phyloP scores from a whole-genome alignment of 768 basidiomycete genomes.

The Amanita thiersii region DNA sequence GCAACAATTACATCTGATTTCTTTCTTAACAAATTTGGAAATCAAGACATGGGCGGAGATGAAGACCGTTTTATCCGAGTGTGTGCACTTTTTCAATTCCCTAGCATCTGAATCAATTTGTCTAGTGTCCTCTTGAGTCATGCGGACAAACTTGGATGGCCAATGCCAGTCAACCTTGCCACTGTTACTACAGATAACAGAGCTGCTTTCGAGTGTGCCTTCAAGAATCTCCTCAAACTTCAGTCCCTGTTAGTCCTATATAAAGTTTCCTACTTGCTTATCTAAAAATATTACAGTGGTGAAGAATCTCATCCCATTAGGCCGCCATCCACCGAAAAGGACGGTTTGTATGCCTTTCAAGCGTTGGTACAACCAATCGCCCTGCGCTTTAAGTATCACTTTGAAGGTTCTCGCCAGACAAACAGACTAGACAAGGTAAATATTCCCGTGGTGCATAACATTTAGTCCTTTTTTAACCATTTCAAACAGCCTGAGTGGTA shows the following conservation, averaged over 20 bases:
- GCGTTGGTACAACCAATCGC: constrained; percentile 78
- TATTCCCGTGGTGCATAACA: neutral
- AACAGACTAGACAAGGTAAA: constrained; percentile 88
- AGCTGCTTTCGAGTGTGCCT: constrained; percentile 65
- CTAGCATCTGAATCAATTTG: constrained; percentile 9
- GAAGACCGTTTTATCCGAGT: constrained; percentile 58
- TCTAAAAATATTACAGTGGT: constrained; percentile 31
- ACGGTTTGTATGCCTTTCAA: constrained; percentile 76
- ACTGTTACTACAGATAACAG: constrained; percentile 41
- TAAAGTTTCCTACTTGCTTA: neutral
- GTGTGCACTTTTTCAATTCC: constrained; percentile 17
- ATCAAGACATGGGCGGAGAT: constrained; percentile 75
- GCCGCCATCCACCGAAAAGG: constrained; percentile 26
- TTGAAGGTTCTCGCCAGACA: constrained; percentile 79
- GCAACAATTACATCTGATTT: constrained; percentile 49
- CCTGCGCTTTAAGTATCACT: constrained; percentile 91
- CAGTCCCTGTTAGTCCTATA: constrained; percentile 62
- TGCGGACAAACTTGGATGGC: constrained; percentile 83
- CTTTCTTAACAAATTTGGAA: constrained; percentile 53
- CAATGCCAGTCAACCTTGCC: constrained; percentile 60
- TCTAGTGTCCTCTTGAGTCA: constrained; percentile 52
- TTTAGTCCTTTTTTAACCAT: constrained; percentile 1
- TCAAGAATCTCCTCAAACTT: constrained; percentile 66
- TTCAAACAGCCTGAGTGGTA: constrained; percentile 87
- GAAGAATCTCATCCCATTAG: constrained; percentile 28